A percentile compares a stretch with the other conserved stretches of the same genome.
Evolutionary conservation across 805 yeast species (phyloP).

Genomic region (Wickerhamomyces alni): DNA sequence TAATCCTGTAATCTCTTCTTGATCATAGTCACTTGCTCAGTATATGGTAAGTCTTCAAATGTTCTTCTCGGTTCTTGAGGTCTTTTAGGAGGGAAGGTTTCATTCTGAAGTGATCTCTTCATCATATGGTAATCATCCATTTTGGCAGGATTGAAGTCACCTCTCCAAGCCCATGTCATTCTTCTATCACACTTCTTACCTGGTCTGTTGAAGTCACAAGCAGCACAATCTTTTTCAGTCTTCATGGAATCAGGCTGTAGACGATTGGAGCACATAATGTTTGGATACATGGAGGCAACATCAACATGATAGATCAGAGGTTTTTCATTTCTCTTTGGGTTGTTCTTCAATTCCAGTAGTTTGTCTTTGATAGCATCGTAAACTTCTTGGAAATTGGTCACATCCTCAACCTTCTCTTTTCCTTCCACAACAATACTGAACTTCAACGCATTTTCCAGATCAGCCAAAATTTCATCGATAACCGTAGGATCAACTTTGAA

Average conservation of each 20-base stretch:
- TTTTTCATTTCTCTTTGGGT: slow-evolving; percentile 62
- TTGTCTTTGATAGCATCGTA: slow-evolving; percentile 47
- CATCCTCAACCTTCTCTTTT: slow-evolving; percentile 64
- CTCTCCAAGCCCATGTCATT: slow-evolving; percentile 97
- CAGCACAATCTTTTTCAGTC: slow-evolving; percentile 89
- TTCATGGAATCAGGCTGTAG: slow-evolving; percentile 98
- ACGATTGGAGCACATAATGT: slow-evolving; percentile 95
- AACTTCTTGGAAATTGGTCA: slow-evolving; percentile 75
- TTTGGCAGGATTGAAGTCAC: slow-evolving; percentile 88
- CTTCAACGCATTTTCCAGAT: slow-evolving; percentile 68
- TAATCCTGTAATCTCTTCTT: slow-evolving; percentile 79
- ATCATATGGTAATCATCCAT: slow-evolving; percentile 89
- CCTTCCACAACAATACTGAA: slow-evolving; percentile 85
- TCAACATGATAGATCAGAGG: slow-evolving; percentile 96
- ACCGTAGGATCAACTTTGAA: slow-evolving; percentile 80
- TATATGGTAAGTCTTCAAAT: slow-evolving; percentile 69
- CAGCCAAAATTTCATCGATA: slow-evolving; percentile 68
- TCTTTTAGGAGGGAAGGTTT: slow-evolving; percentile 60
- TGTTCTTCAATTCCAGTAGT: slow-evolving; percentile 52
- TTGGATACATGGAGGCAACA: slow-evolving; percentile 99
- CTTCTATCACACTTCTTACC: slow-evolving; percentile 91
- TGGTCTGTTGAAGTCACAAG: slow-evolving; percentile 95
- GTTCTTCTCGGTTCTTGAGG: slow-evolving; percentile 52
- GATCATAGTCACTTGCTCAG: slow-evolving; percentile 71
- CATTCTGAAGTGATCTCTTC: slow-evolving; percentile 74